Conservation (phyloP, 2,329 filamentous ascomycete genomes). For the Ciborinia camelliae region DNA sequence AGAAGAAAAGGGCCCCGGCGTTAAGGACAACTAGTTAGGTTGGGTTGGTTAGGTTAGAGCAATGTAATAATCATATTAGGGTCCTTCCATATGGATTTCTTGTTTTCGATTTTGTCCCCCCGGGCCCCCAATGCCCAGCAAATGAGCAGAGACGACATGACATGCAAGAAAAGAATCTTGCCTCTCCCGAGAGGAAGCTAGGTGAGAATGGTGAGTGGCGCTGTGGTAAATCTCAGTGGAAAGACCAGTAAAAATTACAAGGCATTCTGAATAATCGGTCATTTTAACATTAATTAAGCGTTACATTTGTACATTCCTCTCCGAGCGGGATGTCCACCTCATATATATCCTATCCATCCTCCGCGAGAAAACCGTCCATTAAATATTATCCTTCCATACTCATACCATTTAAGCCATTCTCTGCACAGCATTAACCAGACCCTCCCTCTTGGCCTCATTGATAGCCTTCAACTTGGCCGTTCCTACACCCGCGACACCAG, state of each 20-base stretch:
- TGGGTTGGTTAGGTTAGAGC: no score
- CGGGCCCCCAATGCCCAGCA: no score
- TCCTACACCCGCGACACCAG: constrained; percentile 73
- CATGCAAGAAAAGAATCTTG: not conserved
- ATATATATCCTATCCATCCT: not conserved
- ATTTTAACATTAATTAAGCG: not conserved
- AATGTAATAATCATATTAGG: no score
- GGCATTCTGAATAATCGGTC: no score
- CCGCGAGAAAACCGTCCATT: not conserved
- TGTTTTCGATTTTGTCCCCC: no score
- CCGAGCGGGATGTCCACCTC: not conserved
- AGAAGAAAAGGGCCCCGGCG: no score
- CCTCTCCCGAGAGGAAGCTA: not conserved
- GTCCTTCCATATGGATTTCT: no score
- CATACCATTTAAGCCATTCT: not conserved
- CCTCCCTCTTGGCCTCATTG: constrained; percentile 47
- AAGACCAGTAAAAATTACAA: no score
- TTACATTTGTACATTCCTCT: not conserved
- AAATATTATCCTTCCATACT: not conserved
- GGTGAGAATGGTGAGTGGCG: not conserved
- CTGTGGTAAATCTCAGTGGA: not conserved
- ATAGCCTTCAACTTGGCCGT: constrained; percentile 78
- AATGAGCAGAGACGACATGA: not conserved
- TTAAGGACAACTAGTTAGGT: no score
- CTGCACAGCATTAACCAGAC: constrained; percentile 21